Evolutionary conservation across 192 early-diverging fungal genomes (phyloP).

Genomic region (Backusella circina): DNA sequence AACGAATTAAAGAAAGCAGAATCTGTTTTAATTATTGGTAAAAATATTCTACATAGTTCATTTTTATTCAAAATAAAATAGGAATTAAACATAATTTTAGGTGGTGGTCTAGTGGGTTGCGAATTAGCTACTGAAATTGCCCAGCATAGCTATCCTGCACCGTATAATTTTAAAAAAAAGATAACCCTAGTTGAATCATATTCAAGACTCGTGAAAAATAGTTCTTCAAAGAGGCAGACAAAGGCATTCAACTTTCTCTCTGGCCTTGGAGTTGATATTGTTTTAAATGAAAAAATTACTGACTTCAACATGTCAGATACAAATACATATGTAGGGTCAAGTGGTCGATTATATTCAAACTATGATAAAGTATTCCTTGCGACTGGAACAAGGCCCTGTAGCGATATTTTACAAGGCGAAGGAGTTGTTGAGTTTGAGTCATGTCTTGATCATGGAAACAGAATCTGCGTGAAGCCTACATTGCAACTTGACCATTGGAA

Average conservation of each 20-base stretch:
- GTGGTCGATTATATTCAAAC: conserved; percentile 13
- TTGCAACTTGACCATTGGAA: conserved; percentile 37
- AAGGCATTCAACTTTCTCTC: conserved; percentile 20
- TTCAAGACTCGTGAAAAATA: conserved; percentile 12
- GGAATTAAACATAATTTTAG: conserved; percentile 5
- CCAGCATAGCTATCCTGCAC: not conserved
- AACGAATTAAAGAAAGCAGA: conserved; percentile 19
- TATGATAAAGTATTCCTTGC: conserved; percentile 34
- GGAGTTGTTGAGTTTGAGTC: conserved; percentile 12
- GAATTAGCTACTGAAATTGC: conserved; percentile 42
- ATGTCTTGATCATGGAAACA: conserved; percentile 19
- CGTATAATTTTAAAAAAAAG: conserved; percentile 9
- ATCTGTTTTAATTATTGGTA: conserved; percentile 28
- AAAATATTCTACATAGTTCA: not conserved
- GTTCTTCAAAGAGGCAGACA: not conserved
- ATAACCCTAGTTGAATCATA: conserved; percentile 32
- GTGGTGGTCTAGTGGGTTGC: conserved; percentile 45
- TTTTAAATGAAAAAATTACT: conserved; percentile 23
- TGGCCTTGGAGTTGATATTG: conserved; percentile 23
- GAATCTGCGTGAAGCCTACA: conserved; percentile 36
- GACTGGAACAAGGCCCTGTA: conserved; percentile 30
- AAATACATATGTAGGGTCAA: conserved; percentile 23
- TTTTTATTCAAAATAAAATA: not conserved
- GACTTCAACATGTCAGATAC: conserved; percentile 18
- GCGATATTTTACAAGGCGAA: conserved; percentile 13